These are phyloP conservation scores for Lactifluus echinatus DNA, from an alignment of 768 basidiomycete genomes.

Conservation along the genomic window DNA sequence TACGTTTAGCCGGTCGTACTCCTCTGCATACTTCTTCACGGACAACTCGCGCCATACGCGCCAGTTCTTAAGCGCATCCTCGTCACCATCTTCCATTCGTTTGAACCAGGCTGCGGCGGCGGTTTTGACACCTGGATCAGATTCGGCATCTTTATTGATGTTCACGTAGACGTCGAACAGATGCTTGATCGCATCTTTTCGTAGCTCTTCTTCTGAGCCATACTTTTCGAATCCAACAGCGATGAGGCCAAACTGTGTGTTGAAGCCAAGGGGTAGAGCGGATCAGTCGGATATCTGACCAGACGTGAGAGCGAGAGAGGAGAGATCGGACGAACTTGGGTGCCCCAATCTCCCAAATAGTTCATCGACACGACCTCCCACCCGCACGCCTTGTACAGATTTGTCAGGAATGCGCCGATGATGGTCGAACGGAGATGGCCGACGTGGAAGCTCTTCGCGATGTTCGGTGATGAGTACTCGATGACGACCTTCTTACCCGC, in stretches of 20 bases:
- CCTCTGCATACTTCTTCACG: slow-evolving; percentile 79
- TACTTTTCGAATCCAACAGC: slow-evolving; percentile 89
- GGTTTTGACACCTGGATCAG: slow-evolving; percentile 60
- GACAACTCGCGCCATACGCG: slow-evolving; percentile 86
- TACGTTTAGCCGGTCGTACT: slow-evolving; percentile 85
- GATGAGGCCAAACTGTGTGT: slow-evolving; percentile 67
- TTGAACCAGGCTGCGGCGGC: slow-evolving; percentile 85
- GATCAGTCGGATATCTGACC: too few species aligned
- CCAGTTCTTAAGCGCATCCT: slow-evolving; percentile 80
- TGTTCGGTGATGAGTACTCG: slow-evolving; percentile 95
- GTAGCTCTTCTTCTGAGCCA: slow-evolving; percentile 74
- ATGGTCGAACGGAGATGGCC: slow-evolving; percentile 97
- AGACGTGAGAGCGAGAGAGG: too few species aligned
- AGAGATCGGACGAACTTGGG: slow-evolving; percentile 55
- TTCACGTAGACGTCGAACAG: slow-evolving; percentile 92
- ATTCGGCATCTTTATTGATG: slow-evolving; percentile 78
- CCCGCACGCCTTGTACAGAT: slow-evolving; percentile 85
- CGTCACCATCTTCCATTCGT: slow-evolving; percentile 91
- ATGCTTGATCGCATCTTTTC: slow-evolving; percentile 89
- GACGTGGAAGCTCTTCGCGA: slow-evolving; percentile 97
- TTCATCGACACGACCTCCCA: slow-evolving; percentile 91
- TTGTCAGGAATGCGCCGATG: slow-evolving; percentile 90
- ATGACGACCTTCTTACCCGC: slow-evolving; percentile 77
- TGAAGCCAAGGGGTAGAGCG: not conserved
- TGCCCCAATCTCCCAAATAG: slow-evolving; percentile 98